phyloP scores from a whole-genome alignment of 2,329 filamentous ascomycete species.

The Fusarium temperatum region DNA sequence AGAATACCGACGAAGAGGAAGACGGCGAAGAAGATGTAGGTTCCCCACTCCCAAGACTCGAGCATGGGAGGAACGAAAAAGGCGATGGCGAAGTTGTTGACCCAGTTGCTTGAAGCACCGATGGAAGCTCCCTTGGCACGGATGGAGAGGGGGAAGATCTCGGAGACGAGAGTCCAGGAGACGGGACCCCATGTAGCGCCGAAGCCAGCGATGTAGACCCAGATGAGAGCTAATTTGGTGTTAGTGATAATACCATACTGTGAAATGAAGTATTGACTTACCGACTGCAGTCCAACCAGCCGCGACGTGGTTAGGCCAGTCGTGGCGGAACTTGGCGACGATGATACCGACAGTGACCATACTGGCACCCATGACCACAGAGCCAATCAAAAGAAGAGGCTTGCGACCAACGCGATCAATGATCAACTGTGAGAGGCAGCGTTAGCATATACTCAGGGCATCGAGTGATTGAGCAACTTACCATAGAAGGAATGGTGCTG shows the following conservation, averaged over 20 bases:
- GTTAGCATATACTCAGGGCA: neutral
- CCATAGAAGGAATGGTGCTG: conserved; percentile 46
- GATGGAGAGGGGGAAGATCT: conserved; percentile 57
- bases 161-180: conserved; percentile 58
- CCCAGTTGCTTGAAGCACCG: conserved; percentile 55
- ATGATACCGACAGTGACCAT: conserved; percentile 33
- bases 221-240: conserved; percentile 36
- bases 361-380: conserved; percentile 48
- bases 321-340: conserved; percentile 31
- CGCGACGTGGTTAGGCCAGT: conserved; percentile 44
- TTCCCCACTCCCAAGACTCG: conserved; percentile 54
- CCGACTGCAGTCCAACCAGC: conserved; percentile 52
- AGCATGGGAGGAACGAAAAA: conserved; percentile 55
- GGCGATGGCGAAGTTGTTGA: conserved; percentile 58
- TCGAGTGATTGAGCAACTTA: neutral
- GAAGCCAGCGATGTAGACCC: conserved; percentile 61
- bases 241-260: neutral
- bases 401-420: conserved; percentile 55
- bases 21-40: conserved; percentile 66
- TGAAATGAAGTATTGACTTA: neutral
- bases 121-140: conserved; percentile 56
- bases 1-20: conserved; percentile 57
- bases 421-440: conserved; percentile 22
- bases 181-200: conserved; percentile 57
- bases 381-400: conserved; percentile 50